phyloP scores from a whole-genome alignment of 1,139 yeast genomes.

The Debaryomyces subglobosus region DNA sequence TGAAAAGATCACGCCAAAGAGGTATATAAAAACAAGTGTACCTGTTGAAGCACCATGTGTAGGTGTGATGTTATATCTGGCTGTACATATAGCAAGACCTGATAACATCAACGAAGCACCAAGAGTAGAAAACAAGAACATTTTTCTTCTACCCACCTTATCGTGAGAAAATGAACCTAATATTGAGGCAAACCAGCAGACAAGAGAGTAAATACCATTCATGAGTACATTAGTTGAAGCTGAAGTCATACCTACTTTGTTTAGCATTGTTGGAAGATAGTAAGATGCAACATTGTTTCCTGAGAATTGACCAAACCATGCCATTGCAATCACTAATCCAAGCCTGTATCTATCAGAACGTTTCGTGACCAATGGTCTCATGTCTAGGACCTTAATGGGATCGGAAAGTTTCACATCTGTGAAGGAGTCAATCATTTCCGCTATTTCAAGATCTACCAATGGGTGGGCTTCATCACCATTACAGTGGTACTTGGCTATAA shows the following conservation, averaged over 20 bases:
- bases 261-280: conserved; percentile 22
- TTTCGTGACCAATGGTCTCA: conserved; percentile 12
- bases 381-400: conserved; percentile 12
- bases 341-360: conserved; percentile 10
- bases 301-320: conserved; percentile 20
- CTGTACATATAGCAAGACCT: conserved; percentile 19
- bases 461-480: conserved; percentile 20
- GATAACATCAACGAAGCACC: conserved; percentile 19
- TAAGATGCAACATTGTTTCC: conserved; percentile 26
- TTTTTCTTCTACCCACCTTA: conserved; percentile 21
- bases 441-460: conserved; percentile 21
- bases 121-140: conserved; percentile 22
- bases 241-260: conserved; percentile 21
- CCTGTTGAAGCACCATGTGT: conserved; percentile 17
- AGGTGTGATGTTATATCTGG: conserved; percentile 15
- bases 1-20: conserved; percentile 23
- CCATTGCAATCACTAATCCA: conserved; percentile 12
- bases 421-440: conserved; percentile 18
- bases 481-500: conserved; percentile 26
- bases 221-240: conserved; percentile 20
- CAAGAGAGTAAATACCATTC: conserved; percentile 21
- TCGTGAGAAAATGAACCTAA: conserved; percentile 21
- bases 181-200: conserved; percentile 18
- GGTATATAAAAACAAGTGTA: conserved; percentile 22
- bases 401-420: conserved; percentile 6